Evolutionary conservation across 1,284 basidiomycete species (phyloP).

Genomic region (Takashimella koratensis): DNA sequence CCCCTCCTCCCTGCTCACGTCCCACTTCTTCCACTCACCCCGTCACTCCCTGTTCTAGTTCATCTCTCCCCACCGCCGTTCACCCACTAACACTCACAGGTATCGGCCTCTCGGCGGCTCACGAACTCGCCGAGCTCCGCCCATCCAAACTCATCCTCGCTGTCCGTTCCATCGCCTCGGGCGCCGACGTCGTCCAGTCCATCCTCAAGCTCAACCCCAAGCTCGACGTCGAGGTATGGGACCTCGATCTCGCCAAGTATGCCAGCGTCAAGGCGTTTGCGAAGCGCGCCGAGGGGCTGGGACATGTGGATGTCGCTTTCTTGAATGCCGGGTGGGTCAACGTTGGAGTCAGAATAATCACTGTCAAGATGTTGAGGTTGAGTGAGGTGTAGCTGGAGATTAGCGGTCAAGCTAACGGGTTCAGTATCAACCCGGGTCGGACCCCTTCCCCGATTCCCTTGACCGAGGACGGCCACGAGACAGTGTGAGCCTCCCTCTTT

Average conservation of each 20-base stretch:
- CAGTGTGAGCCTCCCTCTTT: slow-evolving; percentile 10
- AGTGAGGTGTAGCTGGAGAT: not conserved
- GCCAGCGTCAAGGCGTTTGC: slow-evolving; percentile 10
- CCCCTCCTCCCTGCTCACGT: no score
- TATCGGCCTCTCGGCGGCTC: slow-evolving; percentile 19
- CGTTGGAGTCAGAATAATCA: not conserved
- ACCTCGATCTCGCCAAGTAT: slow-evolving; percentile 10
- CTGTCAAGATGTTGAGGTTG: not conserved
- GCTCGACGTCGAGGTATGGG: slow-evolving; percentile 12
- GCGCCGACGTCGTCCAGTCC: slow-evolving; percentile 4
- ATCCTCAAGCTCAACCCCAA: slow-evolving; percentile 6
- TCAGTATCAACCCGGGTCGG: not conserved
- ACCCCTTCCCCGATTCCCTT: not conserved
- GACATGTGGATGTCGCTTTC: slow-evolving; percentile 1
- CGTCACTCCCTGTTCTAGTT: no score
- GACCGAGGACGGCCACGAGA: slow-evolving; percentile 12
- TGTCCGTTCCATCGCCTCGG: slow-evolving; percentile 9
- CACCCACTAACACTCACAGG: slow-evolving; percentile 6
- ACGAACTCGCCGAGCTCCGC: slow-evolving; percentile 6
- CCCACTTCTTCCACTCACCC: no score
- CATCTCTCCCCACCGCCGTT: not conserved
- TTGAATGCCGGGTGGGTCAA: slow-evolving; percentile 10
- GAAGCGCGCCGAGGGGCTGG: not conserved
- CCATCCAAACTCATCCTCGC: slow-evolving; percentile 21
- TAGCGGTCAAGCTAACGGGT: no score